Evolutionary conservation across 129 eudicot species (phyloP).

Genomic region (Tanacetum coccineum): DNA sequence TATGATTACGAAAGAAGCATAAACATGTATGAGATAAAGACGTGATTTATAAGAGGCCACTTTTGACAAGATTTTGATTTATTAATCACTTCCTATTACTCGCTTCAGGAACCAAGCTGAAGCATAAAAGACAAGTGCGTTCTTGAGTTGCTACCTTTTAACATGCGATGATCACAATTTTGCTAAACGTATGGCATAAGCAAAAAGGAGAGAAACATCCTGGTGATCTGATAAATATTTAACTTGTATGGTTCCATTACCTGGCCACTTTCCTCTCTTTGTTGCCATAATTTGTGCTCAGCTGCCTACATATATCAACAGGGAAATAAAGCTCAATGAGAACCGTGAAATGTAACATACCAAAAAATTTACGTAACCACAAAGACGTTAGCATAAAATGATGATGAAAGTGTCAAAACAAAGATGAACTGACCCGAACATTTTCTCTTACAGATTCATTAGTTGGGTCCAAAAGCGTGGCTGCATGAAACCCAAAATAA

Average conservation of each 20-base stretch:
- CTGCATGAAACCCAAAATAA: constrained; percentile 39
- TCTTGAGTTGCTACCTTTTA: not conserved
- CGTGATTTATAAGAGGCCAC: no score
- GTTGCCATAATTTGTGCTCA: constrained; percentile 44
- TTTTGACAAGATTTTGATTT: no score
- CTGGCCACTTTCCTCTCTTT: constrained; percentile 43
- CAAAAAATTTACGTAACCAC: not conserved
- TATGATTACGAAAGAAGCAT: no score
- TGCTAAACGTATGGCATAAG: not conserved
- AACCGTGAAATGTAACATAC: constrained; percentile 3
- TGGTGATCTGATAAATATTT: not conserved
- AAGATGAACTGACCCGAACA: constrained; percentile 58
- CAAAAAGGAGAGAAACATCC: not conserved
- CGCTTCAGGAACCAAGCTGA: no score
- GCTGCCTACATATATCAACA: constrained; percentile 50
- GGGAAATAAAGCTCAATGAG: constrained; percentile 4
- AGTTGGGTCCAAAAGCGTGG: constrained; percentile 82
- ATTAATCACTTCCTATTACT: not conserved
- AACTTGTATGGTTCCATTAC: constrained; percentile 22
- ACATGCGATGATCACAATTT: not conserved
- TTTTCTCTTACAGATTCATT: constrained; percentile 67
- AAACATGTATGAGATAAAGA: no score
- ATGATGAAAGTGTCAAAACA: not conserved
- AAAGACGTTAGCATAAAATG: not conserved
- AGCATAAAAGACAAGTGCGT: not conserved